A percentile compares a stretch with the other conserved stretches of the same genome.
These are phyloP conservation scores for Didymosphaeria variabile DNA, from an alignment of 2,329 filamentous ascomycete genomes.

Conservation along the genomic window DNA sequence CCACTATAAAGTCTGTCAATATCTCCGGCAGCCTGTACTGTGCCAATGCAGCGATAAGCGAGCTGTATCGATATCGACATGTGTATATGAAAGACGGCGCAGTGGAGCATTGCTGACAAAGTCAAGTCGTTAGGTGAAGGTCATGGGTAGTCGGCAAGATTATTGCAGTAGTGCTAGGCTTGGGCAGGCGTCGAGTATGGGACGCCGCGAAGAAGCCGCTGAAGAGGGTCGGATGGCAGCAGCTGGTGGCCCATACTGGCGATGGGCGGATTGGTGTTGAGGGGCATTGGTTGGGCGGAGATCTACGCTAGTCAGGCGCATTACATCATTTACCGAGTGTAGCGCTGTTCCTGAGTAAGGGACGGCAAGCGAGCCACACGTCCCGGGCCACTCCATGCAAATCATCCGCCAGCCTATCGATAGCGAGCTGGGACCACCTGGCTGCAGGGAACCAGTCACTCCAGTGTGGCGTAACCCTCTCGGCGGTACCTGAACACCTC, in stretches of 20 bases:
- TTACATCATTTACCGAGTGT: slow-evolving; percentile 6
- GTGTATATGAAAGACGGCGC: neutral
- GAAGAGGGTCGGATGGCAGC: neutral
- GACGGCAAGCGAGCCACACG: slow-evolving; percentile 1
- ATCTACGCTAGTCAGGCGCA: slow-evolving; percentile 7
- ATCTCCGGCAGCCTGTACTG: neutral
- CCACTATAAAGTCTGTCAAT: slow-evolving; percentile 1
- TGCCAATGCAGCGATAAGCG: neutral
- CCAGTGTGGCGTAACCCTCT: neutral
- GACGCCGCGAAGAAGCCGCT: neutral
- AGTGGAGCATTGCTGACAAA: neutral
- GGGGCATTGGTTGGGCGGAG: slow-evolving; percentile 11
- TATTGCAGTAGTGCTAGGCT: neutral
- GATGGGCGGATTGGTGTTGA: slow-evolving; percentile 11
- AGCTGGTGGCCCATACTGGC: neutral
- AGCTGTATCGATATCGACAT: neutral
- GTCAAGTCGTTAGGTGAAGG: neutral
- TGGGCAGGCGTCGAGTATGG: neutral
- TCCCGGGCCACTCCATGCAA: neutral
- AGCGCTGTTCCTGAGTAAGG: slow-evolving; percentile 5
- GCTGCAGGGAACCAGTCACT: slow-evolving; percentile 8
- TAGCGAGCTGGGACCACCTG: slow-evolving; percentile 1
- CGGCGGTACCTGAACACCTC: neutral
- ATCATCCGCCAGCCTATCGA: slow-evolving; percentile 2
- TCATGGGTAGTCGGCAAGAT: neutral